phyloP scores from a whole-genome alignment of 176 grass and related monocot genomes.

The Zea luxurians region DNA sequence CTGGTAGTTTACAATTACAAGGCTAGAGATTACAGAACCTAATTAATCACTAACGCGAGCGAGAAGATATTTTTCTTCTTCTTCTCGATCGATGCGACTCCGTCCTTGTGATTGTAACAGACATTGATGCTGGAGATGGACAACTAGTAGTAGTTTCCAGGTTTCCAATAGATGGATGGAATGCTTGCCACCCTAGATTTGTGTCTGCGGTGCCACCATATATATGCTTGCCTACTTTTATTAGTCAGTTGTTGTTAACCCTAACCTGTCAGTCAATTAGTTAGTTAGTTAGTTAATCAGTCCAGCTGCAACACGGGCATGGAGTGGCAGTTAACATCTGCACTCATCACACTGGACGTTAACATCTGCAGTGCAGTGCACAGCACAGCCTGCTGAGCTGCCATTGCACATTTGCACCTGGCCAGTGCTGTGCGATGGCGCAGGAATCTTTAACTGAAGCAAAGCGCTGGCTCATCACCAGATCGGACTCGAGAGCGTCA shows the following conservation, averaged over 20 bases:
- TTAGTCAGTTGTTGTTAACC: not conserved
- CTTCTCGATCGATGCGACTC: not conserved
- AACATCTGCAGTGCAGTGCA: not conserved
- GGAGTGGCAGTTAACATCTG: conserved; percentile 25
- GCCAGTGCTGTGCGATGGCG: conserved; percentile 6
- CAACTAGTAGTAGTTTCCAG: conserved; percentile 31
- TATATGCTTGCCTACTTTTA: not conserved
- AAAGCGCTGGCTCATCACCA: conserved; percentile 30
- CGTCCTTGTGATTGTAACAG: not conserved
- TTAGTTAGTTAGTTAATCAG: not conserved
- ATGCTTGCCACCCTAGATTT: conserved; percentile 32
- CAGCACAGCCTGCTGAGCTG: not conserved
- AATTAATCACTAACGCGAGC: not conserved
- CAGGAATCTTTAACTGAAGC: conserved; percentile 54
- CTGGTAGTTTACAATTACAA: conserved; percentile 29
- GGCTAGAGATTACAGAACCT: conserved; percentile 32
- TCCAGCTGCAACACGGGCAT: not conserved
- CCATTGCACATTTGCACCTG: conserved; percentile 26
- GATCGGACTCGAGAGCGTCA: not conserved
- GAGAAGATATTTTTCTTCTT: not conserved
- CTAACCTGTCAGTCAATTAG: not conserved
- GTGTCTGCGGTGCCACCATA: not conserved
- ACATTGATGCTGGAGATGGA: conserved; percentile 15
- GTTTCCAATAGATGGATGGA: conserved; percentile 27
- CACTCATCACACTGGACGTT: not conserved